Conservation (phyloP, 176 grass and related monocot species). For the Oryza glumipatula region DNA sequence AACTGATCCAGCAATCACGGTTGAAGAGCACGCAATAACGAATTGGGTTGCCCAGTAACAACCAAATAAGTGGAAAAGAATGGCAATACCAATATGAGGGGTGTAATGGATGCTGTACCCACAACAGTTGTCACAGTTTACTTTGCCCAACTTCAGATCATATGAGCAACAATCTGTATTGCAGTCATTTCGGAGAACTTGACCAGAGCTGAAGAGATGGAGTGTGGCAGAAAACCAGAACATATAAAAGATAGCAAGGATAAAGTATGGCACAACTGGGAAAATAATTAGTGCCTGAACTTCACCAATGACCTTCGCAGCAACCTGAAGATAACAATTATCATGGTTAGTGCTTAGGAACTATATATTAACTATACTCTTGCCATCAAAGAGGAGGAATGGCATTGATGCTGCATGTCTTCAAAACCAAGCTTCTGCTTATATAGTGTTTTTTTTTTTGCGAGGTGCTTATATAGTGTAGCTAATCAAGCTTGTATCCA, state of each 20-base stretch:
- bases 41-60: slow-evolving; percentile 95
- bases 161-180: slow-evolving; percentile 71
- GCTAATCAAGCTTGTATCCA: slow-evolving; percentile 18
- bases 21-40: slow-evolving; percentile 71
- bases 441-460: neutral
- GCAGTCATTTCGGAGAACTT: slow-evolving; percentile 79
- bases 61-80: slow-evolving; percentile 88
- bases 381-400: neutral
- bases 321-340: slow-evolving; percentile 59
- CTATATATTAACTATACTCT: neutral
- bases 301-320: slow-evolving; percentile 92
- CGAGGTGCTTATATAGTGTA: neutral
- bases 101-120: slow-evolving; percentile 93
- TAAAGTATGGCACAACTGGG: slow-evolving; percentile 64
- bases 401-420: neutral
- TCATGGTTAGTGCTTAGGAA: neutral
- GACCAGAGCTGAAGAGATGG: slow-evolving; percentile 90
- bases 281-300: slow-evolving; percentile 93
- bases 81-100: slow-evolving; percentile 76
- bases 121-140: slow-evolving; percentile 86
- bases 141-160: slow-evolving; percentile 86
- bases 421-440: neutral
- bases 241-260: slow-evolving; percentile 87
- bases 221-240: slow-evolving; percentile 90
- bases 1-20: slow-evolving; percentile 90